Base-by-base conservation (phyloP, 2,329 filamentous ascomycete species). In the Cercospora sojina region DNA sequence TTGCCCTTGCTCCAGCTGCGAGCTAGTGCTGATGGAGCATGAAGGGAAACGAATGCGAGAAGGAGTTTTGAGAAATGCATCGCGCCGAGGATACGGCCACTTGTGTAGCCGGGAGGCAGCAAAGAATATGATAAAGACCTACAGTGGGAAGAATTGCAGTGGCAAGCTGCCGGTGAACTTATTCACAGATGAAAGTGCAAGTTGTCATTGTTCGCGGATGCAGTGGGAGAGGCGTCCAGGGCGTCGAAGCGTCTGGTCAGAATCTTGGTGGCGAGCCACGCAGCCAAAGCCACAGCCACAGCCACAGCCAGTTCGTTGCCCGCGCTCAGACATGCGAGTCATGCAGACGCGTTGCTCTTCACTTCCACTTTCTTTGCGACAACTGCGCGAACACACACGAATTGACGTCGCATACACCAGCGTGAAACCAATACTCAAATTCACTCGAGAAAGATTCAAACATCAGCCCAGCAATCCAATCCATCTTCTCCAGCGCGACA, bases 1-100 rank as follows among this genome's bases (percentile, higher is more conserved):
- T 75, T 77, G 57, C 65, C 72, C 49, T 71, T 71, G 31, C 67
- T 69, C 23, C 61, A 51, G 12, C 60, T 60, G 23, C 64, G 47
- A 27, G 69, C 56, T 38, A 58, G 51, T 16, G 69, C 38, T 8
- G 62, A 59, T 35, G 66, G 41, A 16, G 71, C 60, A 7, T 49
- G 53, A 27, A 70, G 29, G 29, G 69, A 29, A 20, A 61, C n/a
- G 43, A 51, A 41, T 5, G 60, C 43, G n/a, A 67, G 35, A 43
- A 69, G 35, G 49, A 67, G 62, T 35, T 29, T 41, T 18, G 55
- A 27, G 29, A 67, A 31, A 56, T 62, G 61, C 68, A 69, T 67
- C 16, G 25, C 47, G 62, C 13, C 9, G 47, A 16, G 2, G 13
- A 9, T 16, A 16, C 9, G n/a, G 16, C 27, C 27, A 16, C 5